These are phyloP conservation scores for Dysphania ambrosioides DNA, from an alignment of 148 eudicot species.

Conservation along the genomic window DNA sequence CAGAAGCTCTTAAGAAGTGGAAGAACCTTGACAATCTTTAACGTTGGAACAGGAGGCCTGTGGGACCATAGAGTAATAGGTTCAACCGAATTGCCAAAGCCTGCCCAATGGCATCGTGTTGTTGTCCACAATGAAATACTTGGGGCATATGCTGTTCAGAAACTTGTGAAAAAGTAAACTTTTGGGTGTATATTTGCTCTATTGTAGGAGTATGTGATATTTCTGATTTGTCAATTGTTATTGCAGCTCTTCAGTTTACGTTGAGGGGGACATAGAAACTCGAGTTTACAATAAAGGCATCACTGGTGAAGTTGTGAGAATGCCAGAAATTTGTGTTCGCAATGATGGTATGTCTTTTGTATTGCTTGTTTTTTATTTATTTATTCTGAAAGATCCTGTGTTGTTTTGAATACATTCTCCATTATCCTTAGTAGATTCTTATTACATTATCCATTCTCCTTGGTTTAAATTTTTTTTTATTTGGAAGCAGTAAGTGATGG, in stretches of 20 bases:
- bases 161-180: conserved; percentile 69
- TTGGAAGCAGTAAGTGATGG: too few relatives aligned
- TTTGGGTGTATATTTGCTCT: not conserved
- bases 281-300: conserved; percentile 86
- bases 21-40: conserved; percentile 77
- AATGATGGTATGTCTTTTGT: conserved; percentile 58
- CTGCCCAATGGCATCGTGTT: conserved; percentile 94
- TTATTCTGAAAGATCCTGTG: not conserved
- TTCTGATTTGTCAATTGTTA: conserved; percentile 22
- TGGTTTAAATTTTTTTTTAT: too few relatives aligned
- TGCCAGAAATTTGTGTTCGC: conserved; percentile 88
- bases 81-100: conserved; percentile 60
- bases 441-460: conserved; percentile 1
- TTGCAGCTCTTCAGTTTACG: conserved; percentile 87
- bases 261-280: conserved; percentile 94
- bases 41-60: conserved; percentile 96
- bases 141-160: conserved; percentile 86
- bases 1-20: conserved; percentile 95
- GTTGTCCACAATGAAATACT: conserved; percentile 83
- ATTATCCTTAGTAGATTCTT: too few relatives aligned
- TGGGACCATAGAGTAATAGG: conserved; percentile 67
- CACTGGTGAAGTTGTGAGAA: conserved; percentile 64
- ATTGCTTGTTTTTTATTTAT: not conserved
- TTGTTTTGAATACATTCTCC: not conserved
- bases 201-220: conserved; percentile 2